Evolutionary conservation across 1,284 basidiomycete species (phyloP).

Genomic region (Tilletiaria anomala): DNA sequence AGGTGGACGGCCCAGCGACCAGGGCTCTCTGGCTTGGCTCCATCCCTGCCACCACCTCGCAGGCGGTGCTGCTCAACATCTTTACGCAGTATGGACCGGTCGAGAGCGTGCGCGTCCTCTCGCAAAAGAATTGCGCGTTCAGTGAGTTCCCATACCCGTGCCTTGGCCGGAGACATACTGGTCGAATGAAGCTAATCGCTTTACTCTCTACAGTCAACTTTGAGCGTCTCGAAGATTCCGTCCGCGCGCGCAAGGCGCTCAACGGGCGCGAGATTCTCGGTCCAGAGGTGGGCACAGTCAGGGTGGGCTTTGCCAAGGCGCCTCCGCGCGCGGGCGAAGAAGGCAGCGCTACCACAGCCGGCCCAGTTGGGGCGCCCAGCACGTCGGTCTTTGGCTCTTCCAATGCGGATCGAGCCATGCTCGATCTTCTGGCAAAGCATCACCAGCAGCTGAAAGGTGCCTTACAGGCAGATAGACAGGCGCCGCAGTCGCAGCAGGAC

Average conservation of each 20-base stretch:
- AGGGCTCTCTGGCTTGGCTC: slow-evolving; percentile 30
- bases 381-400: too few relatives aligned
- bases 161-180: too few relatives aligned
- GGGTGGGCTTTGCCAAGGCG: slow-evolving; percentile 90
- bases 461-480: background rate
- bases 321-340: slow-evolving; percentile 42
- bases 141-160: too few relatives aligned
- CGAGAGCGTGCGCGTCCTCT: slow-evolving; percentile 84
- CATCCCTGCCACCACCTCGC: slow-evolving; percentile 18
- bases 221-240: slow-evolving; percentile 88
- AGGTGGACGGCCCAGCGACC: slow-evolving; percentile 10
- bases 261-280: slow-evolving; percentile 90
- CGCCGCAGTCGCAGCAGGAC: background rate
- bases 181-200: too few relatives aligned
- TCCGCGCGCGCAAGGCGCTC: slow-evolving; percentile 79
- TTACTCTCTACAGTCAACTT: slow-evolving; percentile 63
- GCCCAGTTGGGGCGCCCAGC: too few relatives aligned
- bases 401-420: too few relatives aligned
- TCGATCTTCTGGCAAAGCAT: too few relatives aligned
- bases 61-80: slow-evolving; percentile 52
- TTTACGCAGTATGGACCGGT: slow-evolving; percentile 95
- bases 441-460: too few relatives aligned
- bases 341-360: too few relatives aligned
- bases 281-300: slow-evolving; percentile 83
- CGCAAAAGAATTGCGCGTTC: slow-evolving; percentile 92